Percentiles rank a stretch among this genome's conserved stretches.
Conservation (phyloP, 345 rosid genomes). For the Populus nigra region DNA sequence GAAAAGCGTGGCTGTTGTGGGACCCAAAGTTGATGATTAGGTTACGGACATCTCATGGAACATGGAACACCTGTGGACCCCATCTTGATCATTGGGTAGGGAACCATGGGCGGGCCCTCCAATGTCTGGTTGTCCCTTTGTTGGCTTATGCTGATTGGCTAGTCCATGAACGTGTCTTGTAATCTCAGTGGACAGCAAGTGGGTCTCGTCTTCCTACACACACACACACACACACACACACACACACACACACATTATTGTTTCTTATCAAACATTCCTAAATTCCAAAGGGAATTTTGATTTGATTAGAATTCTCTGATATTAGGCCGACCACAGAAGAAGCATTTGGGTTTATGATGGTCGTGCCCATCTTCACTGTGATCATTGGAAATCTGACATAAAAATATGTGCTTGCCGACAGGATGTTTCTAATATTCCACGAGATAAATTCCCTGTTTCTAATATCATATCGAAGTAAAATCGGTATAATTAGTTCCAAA, state of each 20-base stretch:
- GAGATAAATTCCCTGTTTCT: not conserved
- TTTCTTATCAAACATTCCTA: not conserved
- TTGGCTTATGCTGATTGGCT: conserved; percentile 26
- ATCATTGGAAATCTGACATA: not conserved
- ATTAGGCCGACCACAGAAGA: not conserved
- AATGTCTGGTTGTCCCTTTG: conserved; percentile 46
- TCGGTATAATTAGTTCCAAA: not conserved
- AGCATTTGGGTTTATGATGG: not conserved
- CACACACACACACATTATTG: too few species aligned
- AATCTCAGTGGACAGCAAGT: conserved; percentile 33
- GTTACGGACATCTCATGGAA: conserved; percentile 31
- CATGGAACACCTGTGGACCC: conserved; percentile 32
- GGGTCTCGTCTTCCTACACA: conserved; percentile 1
- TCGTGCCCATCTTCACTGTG: not conserved
- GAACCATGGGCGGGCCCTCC: conserved; percentile 43
- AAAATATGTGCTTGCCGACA: conserved; percentile 17
- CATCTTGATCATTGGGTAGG: conserved; percentile 52
- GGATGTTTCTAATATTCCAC: not conserved
- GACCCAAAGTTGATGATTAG: conserved; percentile 18
- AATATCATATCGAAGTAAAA: not conserved
- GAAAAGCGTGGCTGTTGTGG: conserved; percentile 18
- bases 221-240: too few species aligned
- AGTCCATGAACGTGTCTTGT: conserved; percentile 16
- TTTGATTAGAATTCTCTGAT: not conserved
- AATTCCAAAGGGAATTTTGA: not conserved